These are phyloP conservation scores for Microsporum ferrugineum DNA, from an alignment of 2,329 filamentous ascomycete genomes.

Conservation along the genomic window DNA sequence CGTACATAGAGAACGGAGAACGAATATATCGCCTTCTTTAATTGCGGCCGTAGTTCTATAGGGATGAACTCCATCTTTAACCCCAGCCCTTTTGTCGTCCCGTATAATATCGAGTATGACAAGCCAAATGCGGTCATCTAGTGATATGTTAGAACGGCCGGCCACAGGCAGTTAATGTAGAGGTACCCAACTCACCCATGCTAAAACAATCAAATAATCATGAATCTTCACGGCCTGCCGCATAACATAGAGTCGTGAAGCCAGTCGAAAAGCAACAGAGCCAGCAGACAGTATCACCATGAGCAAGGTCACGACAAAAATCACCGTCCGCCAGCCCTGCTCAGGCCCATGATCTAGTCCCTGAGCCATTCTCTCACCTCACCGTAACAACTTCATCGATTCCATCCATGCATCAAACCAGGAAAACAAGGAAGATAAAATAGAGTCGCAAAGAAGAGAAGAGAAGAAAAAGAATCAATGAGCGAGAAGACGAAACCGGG, in stretches of 20 bases:
- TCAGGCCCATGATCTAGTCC: slow-evolving; percentile 6
- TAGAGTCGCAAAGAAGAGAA: not conserved
- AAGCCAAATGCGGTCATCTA: slow-evolving; percentile 14
- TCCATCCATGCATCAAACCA: not conserved
- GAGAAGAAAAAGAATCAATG: not conserved
- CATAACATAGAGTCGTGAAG: slow-evolving; percentile 56
- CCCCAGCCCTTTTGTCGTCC: slow-evolving; percentile 34
- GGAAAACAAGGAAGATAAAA: not conserved
- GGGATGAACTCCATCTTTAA: slow-evolving; percentile 31
- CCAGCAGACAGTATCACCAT: slow-evolving; percentile 55
- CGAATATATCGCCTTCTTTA: slow-evolving; percentile 42
- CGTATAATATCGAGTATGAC: slow-evolving; percentile 37
- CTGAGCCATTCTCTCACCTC: not conserved
- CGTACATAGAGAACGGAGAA: slow-evolving; percentile 13
- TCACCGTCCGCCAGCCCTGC: slow-evolving; percentile 17
- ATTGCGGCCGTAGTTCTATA: slow-evolving; percentile 18
- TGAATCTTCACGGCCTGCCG: slow-evolving; percentile 62
- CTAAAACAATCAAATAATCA: slow-evolving; percentile 68
- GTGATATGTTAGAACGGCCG: not conserved
- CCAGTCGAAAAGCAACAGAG: slow-evolving; percentile 63
- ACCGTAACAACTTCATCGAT: not conserved
- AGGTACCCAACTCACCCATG: slow-evolving; percentile 47
- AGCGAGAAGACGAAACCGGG: not conserved
- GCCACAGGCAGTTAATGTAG: too few species aligned
- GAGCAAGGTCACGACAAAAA: slow-evolving; percentile 34